Evolutionary conservation across 257 asterid genomes (phyloP).

Genomic region (Eustoma russellianum): DNA sequence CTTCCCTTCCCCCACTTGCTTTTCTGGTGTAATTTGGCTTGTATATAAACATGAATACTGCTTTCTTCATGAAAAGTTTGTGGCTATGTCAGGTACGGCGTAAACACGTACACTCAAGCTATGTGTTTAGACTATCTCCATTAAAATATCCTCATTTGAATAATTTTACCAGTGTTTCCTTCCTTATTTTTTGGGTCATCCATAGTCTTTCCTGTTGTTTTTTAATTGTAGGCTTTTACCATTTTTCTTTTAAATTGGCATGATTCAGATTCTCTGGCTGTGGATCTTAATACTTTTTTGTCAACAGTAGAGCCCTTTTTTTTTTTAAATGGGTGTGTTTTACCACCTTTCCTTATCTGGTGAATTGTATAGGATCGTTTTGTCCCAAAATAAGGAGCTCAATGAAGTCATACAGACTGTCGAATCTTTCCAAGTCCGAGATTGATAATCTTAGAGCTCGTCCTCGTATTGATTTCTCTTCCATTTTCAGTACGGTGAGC

Average conservation of each 20-base stretch:
- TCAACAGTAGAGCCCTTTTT: neutral
- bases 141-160: no score
- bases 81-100: neutral
- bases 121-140: no score
- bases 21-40: neutral
- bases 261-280: neutral
- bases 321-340: neutral
- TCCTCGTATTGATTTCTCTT: slow-evolving; percentile 80
- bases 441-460: slow-evolving; percentile 81
- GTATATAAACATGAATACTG: neutral
- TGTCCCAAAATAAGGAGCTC: slow-evolving; percentile 40
- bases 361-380: slow-evolving; percentile 35
- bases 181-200: no score
- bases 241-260: neutral
- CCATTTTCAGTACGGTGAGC: slow-evolving; percentile 73
- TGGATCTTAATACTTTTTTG: neutral
- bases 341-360: slow-evolving; percentile 6
- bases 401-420: slow-evolving; percentile 81
- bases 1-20: neutral
- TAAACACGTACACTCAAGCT: no score
- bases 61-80: neutral
- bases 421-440: slow-evolving; percentile 65
- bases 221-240: neutral
- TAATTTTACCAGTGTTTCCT: no score
- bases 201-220: neutral